Base-by-base conservation (phyloP, 1,284 basidiomycete species). In the Cutaneotrichosporon cyanovorans region DNA sequence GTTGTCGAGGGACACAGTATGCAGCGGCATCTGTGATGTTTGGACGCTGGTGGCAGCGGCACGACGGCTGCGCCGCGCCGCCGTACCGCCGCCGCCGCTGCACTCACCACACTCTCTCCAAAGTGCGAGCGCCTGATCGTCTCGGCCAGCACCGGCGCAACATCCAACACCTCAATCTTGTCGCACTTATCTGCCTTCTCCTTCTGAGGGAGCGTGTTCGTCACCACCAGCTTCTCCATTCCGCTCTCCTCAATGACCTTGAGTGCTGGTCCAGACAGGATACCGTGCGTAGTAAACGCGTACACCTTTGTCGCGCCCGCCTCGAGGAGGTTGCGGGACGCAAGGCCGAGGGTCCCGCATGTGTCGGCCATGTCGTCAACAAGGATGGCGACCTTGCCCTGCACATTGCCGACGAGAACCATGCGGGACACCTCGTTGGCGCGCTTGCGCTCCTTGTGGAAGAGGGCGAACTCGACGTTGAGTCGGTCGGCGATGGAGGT, bases 281-380 rank as follows among this genome's bases (percentile, higher is more conserved):
- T 96, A 30, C 95, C 95, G 71, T 99, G 95, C 36, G 95, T 99
- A 50, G 97, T 95, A 65, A 98, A 83, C 51, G 88, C 95, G 64
- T 84, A 84, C 48, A 95, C 86, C 66, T 82, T 81, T 37, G 76
- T 73, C 11, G 91, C 93, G 2, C 95, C 95, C 9, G 89, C 88
- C 65, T 97, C 90, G 38, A 85, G 75, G 36, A 99, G 79, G 61
- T 93, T 87, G 56, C 81, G 77, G 4, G 95, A 87, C 2, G 95
- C 95, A 33, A 96, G 78, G 59, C 89, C 91, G 45, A 99, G 79
- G 48, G 95, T 99, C 36, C 95, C 95, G 67, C 95, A 99, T 35
- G 95, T 98, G 73, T 99, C 95, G 42, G 95, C 91, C 95, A 99
- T 99, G 75, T 99, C 95, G 77, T 98, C 95, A 42, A 98, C 92